Evolutionary conservation across 106 monocot species (phyloP).

Genomic region (Triglochin maritima): DNA sequence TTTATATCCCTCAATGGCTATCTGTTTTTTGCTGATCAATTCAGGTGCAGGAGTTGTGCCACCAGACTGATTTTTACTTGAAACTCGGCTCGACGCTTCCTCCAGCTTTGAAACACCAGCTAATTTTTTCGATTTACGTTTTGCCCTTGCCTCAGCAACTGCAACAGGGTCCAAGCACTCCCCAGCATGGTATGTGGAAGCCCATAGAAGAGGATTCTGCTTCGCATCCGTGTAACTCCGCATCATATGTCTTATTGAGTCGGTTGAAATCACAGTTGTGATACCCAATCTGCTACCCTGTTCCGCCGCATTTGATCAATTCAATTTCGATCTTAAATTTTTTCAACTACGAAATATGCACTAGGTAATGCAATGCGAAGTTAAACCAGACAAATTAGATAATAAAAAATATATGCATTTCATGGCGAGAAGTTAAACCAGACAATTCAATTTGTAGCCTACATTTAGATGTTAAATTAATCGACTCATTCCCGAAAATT

Average conservation of each 20-base stretch:
- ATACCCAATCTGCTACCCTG: constrained; percentile 91
- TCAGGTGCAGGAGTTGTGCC: constrained; percentile 6
- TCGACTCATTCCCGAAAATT: too few species aligned
- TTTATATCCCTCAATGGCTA: constrained; percentile 62
- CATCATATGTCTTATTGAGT: constrained; percentile 98
- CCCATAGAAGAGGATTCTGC: constrained; percentile 86
- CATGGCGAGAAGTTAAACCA: too few species aligned
- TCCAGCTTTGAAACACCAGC: constrained; percentile 19
- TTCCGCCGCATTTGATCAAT: too few species aligned
- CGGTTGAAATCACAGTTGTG: constrained; percentile 84
- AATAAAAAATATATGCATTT: too few species aligned
- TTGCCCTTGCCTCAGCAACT: constrained; percentile 78
- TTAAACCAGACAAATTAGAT: too few species aligned
- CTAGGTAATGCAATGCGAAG: too few species aligned
- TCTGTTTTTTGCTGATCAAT: constrained; percentile 40
- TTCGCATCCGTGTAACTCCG: constrained; percentile 74
- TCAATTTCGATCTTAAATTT: too few species aligned
- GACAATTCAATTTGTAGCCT: too few species aligned
- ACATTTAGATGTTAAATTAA: too few species aligned
- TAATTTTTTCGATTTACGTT: constrained; percentile 54
- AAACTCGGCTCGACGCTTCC: background rate
- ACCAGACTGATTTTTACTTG: background rate
- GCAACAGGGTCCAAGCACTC: constrained; percentile 74
- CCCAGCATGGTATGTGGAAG: constrained; percentile 97
- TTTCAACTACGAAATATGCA: too few species aligned